Evolutionary conservation across 805 yeast genomes (phyloP), one percentile per base, ranked within the genome.

Genomic region (Metschnikowia santaceciliae): DNA sequence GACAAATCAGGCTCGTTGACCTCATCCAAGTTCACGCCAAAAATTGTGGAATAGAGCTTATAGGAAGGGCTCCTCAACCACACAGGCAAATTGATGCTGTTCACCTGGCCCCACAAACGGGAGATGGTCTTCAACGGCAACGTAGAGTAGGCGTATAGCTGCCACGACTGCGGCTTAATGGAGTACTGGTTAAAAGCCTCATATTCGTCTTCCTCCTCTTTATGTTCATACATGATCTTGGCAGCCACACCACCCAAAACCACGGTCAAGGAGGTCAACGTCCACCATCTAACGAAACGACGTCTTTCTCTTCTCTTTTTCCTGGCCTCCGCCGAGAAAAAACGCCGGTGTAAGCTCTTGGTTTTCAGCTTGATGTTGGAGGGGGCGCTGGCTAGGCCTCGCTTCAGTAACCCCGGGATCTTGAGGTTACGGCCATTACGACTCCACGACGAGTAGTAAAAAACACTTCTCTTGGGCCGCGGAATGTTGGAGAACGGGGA

Each of bases 41-140:
- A 94, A 26, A 87, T 52, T 47, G 77, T 74, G 2, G 96, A 80
- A 65, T 94, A 94, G 49, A 91, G 74, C 62, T 75, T 79, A 70
- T 77, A 94, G 6, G 96, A 84, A 19, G 95, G 94, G 10, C 78
- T 82, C 60, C 99, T 79, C 53, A 92, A 61, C 95, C 97, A 90
- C 23, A 83, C 77, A 0, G 99, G 99, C 55, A 94, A 74, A 42
- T 82, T 84, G 42, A 91, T 77, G 50, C 84, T 83, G 65, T 94
- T 94, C 51, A 94, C 79, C 60, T 81, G 83, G 32, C 99, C 99
- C 99, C 99, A 94, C 42, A 92, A 70, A 54, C 99, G 80, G 0
- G 97, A 90, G 33, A 90, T 75, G 1, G 96, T 88, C 64, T 91
- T 90, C 64, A 94, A 77, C 1, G 99, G 99, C 43, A 94, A 74